These are phyloP conservation scores for Aspergillus carbonarius DNA, from an alignment of 2,329 filamentous ascomycete genomes.

Conservation along the genomic window DNA sequence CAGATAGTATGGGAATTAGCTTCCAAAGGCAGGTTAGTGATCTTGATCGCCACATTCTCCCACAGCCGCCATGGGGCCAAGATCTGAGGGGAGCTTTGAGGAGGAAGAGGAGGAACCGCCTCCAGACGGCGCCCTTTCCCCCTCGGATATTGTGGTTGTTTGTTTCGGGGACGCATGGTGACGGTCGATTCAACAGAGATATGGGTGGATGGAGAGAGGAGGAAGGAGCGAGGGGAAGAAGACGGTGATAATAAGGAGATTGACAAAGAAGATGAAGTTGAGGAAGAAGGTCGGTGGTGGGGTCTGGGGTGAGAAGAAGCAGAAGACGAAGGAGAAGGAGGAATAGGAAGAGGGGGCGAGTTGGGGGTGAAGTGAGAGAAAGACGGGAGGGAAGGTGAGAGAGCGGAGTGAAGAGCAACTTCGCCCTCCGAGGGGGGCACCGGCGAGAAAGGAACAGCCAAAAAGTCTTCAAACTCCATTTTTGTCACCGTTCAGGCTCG, in stretches of 20 bases:
- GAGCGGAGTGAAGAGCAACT: neutral
- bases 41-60: conserved; percentile 39
- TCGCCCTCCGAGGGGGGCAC: too few species aligned
- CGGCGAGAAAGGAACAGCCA: neutral
- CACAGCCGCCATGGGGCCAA: conserved; percentile 38
- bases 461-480: too few species aligned
- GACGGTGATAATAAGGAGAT: neutral
- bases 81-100: neutral
- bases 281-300: neutral
- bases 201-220: neutral
- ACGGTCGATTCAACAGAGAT: neutral
- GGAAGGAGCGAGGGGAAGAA: conserved; percentile 5
- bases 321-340: neutral
- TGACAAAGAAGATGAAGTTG: neutral
- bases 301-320: neutral
- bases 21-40: conserved; percentile 36
- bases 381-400: neutral
- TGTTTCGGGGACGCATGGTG: neutral
- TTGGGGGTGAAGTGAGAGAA: neutral
- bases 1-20: conserved; percentile 47
- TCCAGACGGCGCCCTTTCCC: neutral
- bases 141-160: neutral
- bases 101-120: neutral
- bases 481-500: too few species aligned
- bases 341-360: neutral